These are phyloP conservation scores for Aureobasidium sp. DNA, from an alignment of 2,329 filamentous ascomycete species.

Conservation along the genomic window DNA sequence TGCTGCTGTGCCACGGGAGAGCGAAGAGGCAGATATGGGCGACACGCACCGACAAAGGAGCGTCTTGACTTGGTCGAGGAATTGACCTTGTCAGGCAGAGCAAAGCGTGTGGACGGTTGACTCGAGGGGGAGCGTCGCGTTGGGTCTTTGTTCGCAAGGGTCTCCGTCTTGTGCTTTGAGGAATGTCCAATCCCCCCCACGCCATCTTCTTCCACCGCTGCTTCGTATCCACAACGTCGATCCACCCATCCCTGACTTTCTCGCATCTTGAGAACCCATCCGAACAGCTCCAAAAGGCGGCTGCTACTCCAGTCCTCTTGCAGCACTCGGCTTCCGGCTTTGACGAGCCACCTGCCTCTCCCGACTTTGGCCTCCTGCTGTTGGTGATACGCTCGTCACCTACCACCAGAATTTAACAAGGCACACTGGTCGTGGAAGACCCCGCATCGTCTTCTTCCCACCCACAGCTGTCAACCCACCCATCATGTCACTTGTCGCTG, in stretches of 20 bases:
- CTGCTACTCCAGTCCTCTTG: too few relatives aligned
- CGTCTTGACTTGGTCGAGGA: not conserved
- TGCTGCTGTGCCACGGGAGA: not conserved
- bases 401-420: not conserved
- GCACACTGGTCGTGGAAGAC: not conserved
- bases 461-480: not conserved
- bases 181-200: not conserved
- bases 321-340: too few relatives aligned
- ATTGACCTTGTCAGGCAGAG: not conserved
- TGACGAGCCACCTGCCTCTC: too few relatives aligned
- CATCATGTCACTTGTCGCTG: conserved; percentile 54
- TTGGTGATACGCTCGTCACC: too few relatives aligned
- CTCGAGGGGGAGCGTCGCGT: not conserved
- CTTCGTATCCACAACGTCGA: too few relatives aligned
- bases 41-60: not conserved
- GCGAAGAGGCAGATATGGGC: not conserved
- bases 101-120: not conserved
- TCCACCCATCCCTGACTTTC: too few relatives aligned
- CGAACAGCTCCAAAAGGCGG: too few relatives aligned
- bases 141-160: not conserved
- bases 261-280: too few relatives aligned
- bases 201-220: too few relatives aligned
- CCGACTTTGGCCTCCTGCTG: too few relatives aligned
- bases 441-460: not conserved
- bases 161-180: not conserved